Evolutionary conservation across 306 rosid genomes (phyloP).

Genomic region (Dalbergia oliveri): DNA sequence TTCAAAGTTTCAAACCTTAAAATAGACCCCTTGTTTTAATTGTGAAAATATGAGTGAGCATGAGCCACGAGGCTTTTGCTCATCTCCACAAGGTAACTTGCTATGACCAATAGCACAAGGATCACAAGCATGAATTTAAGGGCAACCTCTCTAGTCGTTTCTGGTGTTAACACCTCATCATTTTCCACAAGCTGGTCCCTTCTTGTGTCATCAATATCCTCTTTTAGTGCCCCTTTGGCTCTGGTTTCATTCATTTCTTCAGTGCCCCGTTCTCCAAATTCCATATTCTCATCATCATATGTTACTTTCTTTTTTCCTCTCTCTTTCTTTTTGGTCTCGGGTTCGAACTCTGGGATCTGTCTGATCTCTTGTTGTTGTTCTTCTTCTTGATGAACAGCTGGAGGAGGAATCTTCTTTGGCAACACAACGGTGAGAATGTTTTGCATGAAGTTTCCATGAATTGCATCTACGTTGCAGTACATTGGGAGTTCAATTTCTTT

Average conservation of each 20-base stretch:
- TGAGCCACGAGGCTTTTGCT: slow-evolving; percentile 51
- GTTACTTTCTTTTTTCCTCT: background rate
- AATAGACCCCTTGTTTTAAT: slow-evolving; percentile 1
- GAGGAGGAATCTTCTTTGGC: slow-evolving; percentile 43
- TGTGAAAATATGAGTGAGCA: slow-evolving; percentile 51
- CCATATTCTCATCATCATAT: background rate
- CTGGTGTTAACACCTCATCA: slow-evolving; percentile 19
- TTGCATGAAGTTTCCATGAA: slow-evolving; percentile 44
- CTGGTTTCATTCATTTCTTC: background rate
- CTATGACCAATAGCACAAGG: slow-evolving; percentile 48
- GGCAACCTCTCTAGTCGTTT: slow-evolving; percentile 50
- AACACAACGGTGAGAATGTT: slow-evolving; percentile 52
- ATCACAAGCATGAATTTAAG: slow-evolving; percentile 53
- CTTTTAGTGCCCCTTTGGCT: background rate
- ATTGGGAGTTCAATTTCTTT: slow-evolving; percentile 52
- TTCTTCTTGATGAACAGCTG: background rate
- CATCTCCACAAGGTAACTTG: slow-evolving; percentile 45
- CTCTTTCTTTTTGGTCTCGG: background rate
- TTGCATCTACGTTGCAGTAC: slow-evolving; percentile 41
- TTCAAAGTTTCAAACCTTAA: background rate
- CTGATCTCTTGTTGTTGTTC: background rate
- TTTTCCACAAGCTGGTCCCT: background rate
- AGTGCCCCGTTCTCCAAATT: background rate
- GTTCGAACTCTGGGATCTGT: slow-evolving; percentile 6
- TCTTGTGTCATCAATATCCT: background rate